Conservation (phyloP, 441 rosid genomes). For the Corymbia citriodora region DNA sequence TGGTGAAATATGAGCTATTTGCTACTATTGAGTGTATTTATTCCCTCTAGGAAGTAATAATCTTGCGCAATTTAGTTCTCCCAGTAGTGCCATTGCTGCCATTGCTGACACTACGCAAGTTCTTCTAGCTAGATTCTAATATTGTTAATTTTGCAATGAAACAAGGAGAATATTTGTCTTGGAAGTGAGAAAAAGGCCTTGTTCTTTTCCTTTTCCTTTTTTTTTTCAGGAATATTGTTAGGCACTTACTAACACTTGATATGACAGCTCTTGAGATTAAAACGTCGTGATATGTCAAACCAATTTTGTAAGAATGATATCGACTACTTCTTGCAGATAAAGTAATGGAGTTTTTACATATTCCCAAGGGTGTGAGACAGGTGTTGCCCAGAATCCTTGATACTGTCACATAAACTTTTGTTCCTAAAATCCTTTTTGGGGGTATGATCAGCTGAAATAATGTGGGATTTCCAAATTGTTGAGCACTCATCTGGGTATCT, state of each 20-base stretch:
- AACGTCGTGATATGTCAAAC: not conserved
- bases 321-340: not conserved
- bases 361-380: not conserved
- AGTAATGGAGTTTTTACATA: not conserved
- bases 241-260: not conserved
- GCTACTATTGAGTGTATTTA: not conserved
- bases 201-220: not conserved
- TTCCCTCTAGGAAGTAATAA: not conserved
- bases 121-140: not conserved
- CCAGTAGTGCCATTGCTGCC: not conserved
- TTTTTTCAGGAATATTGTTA: not conserved
- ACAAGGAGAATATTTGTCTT: rapidly evolving
- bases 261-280: not conserved
- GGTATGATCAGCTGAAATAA: not conserved
- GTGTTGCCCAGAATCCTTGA: not conserved
- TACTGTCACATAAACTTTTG: not conserved
- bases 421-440: not conserved
- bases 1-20: not conserved
- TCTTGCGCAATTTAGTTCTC: not conserved
- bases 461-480: not conserved
- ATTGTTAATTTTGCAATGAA: not conserved
- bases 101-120: not conserved
- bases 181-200: not conserved
- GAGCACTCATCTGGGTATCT: not conserved
- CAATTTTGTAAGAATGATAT: no score